Evolutionary conservation across 1,284 basidiomycete species (phyloP).

Genomic region (Trichosporon ovoides): DNA sequence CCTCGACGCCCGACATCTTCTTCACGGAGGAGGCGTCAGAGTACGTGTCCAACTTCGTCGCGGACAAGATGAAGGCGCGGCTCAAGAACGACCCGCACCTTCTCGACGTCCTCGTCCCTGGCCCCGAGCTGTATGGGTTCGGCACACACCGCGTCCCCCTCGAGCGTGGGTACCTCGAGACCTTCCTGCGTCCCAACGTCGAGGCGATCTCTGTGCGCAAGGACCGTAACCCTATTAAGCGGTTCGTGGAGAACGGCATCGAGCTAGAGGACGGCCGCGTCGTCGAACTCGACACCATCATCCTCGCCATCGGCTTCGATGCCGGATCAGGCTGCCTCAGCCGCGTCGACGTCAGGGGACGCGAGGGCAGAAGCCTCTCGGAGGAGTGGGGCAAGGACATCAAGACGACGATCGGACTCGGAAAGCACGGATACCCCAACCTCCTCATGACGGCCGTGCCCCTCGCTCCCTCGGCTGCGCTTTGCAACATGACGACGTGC

Average conservation of each 20-base stretch:
- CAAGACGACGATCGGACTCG: conserved; percentile 14
- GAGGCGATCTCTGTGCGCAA: conserved; percentile 11
- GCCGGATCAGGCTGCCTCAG: conserved; percentile 10
- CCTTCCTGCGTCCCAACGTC: conserved; percentile 14
- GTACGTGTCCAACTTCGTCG: conserved; percentile 9
- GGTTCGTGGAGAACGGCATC: conserved; percentile 12
- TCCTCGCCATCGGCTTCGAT: conserved; percentile 18
- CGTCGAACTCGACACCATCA: conserved; percentile 13
- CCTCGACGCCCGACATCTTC: conserved; percentile 15
- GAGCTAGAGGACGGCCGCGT: conserved; percentile 8
- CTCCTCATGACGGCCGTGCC: conserved; percentile 16
- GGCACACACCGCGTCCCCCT: conserved; percentile 19
- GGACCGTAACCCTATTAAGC: conserved; percentile 10
- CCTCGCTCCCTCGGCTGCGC: conserved; percentile 12
- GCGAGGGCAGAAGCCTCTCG: conserved; percentile 3
- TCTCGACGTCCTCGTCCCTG: conserved; percentile 7
- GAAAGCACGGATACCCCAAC: conserved; percentile 17
- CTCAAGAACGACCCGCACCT: conserved; percentile 17
- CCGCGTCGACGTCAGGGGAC: conserved; percentile 14
- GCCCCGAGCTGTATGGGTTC: conserved; percentile 9
- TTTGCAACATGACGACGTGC: conserved; percentile 20
- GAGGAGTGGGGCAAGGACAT: conserved; percentile 18
- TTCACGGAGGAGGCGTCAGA: conserved; percentile 7
- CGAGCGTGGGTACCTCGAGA: conserved; percentile 15
- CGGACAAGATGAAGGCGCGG: conserved; percentile 10